Evolutionary conservation across 2,329 filamentous ascomycete species (phyloP), one percentile per base, ranked within the genome.

Genomic region (Curvularia sp.): DNA sequence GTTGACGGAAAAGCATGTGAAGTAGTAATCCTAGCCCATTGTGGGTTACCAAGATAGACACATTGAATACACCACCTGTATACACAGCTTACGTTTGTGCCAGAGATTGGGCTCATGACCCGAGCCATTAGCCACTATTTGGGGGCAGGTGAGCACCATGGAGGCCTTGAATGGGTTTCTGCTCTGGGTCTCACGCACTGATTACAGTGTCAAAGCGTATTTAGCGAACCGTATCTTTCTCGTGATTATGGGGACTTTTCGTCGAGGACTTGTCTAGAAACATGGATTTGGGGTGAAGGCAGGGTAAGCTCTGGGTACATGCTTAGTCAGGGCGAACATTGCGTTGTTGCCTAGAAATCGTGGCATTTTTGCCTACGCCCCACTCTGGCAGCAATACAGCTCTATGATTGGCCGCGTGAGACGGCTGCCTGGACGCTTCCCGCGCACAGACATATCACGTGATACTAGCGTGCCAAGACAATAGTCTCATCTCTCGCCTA

Each of bases 401-500:
- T 4, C 34, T 49, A 10, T 21, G 42, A 38, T 53, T 57, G 55
- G 55, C 2, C 15, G 21, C 7, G 12, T 7, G 3, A 9, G 12
- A 27, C 13, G 39, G 9, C 21, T 42, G 41, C 21, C 21, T n/a
- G 13, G 21, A 10, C 2, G n/a, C 21, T 39, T 5, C 6, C 41
- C n/a, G 23, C 21, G 13, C 41, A 30, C 38, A 45, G 45, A 53
- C 1, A 1, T 1, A 9, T 68, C 63, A 68, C 64, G 42, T 68
- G 66, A 59, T 2, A 0, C 36, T 67, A 67, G 66, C 63, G 63
- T 43, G 58, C 62, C 66, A 63, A 68, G 64, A 8, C 41, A 18
- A n/a, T 53, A 60, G 60, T 54, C 53, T 27, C 21, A 12, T 19
- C 8, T 3, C 1, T 7, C n/a, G 13, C n/a, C 34, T 63, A 65